Conservation (phyloP, 2,329 filamentous ascomycete species). For the Golovinomyces cichoracearum region DNA sequence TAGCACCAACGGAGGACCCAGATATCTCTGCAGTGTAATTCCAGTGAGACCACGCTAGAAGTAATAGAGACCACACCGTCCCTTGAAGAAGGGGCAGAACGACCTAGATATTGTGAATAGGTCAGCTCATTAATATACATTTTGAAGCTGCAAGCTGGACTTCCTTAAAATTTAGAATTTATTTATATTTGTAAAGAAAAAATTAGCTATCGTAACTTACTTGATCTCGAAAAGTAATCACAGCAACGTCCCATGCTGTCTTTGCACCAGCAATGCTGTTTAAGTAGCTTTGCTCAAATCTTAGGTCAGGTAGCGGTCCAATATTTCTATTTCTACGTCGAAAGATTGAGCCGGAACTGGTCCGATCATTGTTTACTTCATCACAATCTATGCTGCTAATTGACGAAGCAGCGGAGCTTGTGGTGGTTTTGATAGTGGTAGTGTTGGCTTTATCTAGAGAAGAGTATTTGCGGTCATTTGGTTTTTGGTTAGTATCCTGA, state of each 20-base stretch:
- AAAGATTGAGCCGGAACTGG: too few species aligned
- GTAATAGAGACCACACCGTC: conserved; percentile 59
- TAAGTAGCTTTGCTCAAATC: conserved; percentile 96
- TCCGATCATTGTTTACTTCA: too few species aligned
- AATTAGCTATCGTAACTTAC: conserved; percentile 20
- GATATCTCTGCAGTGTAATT: conserved; percentile 54
- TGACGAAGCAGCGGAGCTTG: too few species aligned
- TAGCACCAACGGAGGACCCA: conserved; percentile 51
- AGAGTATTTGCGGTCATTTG: too few species aligned
- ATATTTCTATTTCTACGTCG: too few species aligned
- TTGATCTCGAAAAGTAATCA: conserved; percentile 76
- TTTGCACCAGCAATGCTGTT: conserved; percentile 62
- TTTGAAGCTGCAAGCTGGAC: background rate
- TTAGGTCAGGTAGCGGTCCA: conserved; percentile 55
- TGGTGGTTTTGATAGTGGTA: too few species aligned
- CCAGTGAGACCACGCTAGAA: conserved; percentile 76
- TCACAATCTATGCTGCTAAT: too few species aligned
- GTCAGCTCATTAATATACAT: background rate
- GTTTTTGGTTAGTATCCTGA: too few species aligned
- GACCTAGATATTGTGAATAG: conserved; percentile 26
- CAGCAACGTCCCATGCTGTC: conserved; percentile 50
- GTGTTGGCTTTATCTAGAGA: too few species aligned
- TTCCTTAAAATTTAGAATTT: background rate
- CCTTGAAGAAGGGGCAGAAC: conserved; percentile 73
- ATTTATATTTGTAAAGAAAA: background rate